These are phyloP conservation scores for Lunularia cruciata DNA, from an alignment of 225 moss, liverwort and hornwort genomes.

Conservation along the genomic window DNA sequence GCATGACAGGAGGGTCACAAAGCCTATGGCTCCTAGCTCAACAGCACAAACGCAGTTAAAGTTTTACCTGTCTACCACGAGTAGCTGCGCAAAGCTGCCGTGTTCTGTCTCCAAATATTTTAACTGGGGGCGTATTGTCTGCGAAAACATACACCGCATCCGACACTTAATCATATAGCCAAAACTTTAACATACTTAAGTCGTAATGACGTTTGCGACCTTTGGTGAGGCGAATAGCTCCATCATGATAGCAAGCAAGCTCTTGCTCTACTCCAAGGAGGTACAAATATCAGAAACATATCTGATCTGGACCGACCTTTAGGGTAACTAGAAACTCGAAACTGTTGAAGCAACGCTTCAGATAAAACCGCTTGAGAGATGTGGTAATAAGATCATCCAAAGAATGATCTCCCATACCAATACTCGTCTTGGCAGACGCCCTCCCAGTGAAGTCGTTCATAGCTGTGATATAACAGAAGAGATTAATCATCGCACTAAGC, in stretches of 20 bases:
- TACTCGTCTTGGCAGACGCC: not conserved
- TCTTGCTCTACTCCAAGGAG: no score
- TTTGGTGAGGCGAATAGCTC: no score
- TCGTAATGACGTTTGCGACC: no score
- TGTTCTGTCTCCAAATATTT: conserved; percentile 27
- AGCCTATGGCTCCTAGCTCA: no score
- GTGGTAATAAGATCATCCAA: conserved; percentile 24
- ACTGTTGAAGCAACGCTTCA: conserved; percentile 44
- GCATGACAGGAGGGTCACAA: no score
- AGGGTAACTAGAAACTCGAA: conserved; percentile 45
- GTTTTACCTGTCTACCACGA: conserved; percentile 46
- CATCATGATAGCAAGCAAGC: no score
- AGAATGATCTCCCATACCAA: not conserved
- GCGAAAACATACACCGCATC: no score
- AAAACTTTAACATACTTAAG: no score
- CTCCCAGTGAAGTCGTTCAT: conserved; percentile 15
- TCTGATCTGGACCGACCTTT: conserved; percentile 32
- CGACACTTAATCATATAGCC: no score
- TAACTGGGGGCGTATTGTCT: conserved; percentile 36
- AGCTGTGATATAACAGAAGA: not conserved
- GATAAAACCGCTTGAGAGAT: conserved; percentile 46
- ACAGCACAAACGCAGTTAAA: not conserved
- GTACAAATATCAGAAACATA: not conserved
- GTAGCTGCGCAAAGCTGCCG: conserved; percentile 34
- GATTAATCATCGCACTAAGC: not conserved